Base-by-base conservation (phyloP, 176 grass and related monocot species). In the Puya raimondii region DNA sequence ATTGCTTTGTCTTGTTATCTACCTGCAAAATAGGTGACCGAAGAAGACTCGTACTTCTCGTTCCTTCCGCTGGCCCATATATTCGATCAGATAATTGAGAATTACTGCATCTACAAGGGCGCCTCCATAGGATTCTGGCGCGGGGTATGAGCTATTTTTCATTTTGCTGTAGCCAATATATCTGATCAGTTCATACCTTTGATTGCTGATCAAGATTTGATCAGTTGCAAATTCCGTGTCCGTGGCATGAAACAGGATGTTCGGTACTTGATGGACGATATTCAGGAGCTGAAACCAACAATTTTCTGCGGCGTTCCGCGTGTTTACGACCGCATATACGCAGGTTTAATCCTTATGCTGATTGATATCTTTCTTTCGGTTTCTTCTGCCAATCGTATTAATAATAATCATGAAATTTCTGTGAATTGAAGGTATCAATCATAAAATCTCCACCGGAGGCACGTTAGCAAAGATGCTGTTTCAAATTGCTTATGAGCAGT, bases 111-210 rank as follows among this genome's bases (percentile, higher is more conserved):
- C 65, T 92, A 80, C 48, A 97, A 97, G 85, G 93, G 89, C 23
- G 89, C 93, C 68, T 92, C 89, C 68, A 81, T 97, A 56, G 93
- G 93, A 90, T 97, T 92, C 78, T 97, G 93, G 93, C 93, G 89
- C 87, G 93, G 82, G 89, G 93, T 97, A 92, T 0, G 58, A 65
- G 74, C 53, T 67, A 18, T 20, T n/a, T 66, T 23, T 78, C 50
- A 23, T 47, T 70, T 51, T 51, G 53, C 20, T 50, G 7, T 29
- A 50, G 10, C 33, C 3, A 3, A 50, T 2, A 57, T 51, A 47
- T 83, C 9, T 11, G 22, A 61, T 63, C 10, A 53, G 48, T 48
- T 65, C 25, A 27, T 15, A 21, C n/a, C 42, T 15, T 9, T 42
- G 11, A 23, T 51, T 49, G 25, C 48, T 69, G 49, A 64, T 48